Evolutionary conservation across 225 moss, liverwort and hornwort species (phyloP).

Genomic region (Polytrichum commune): DNA sequence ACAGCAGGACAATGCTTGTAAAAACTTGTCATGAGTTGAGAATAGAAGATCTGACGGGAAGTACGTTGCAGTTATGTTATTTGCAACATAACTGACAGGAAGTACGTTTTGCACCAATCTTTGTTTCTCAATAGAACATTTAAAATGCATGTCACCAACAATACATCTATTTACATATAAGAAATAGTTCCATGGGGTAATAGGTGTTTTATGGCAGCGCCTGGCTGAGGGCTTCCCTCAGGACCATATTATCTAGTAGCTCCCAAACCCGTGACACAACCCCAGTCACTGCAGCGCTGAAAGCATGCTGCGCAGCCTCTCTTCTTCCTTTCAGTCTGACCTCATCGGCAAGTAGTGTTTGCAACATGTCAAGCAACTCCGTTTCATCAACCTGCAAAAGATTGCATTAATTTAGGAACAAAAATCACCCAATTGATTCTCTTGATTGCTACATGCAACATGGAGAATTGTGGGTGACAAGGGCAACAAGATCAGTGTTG

Average conservation of each 20-base stretch:
- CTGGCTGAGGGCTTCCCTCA: constrained; percentile 21
- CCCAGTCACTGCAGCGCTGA: constrained; percentile 32
- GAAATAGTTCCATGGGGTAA: no score
- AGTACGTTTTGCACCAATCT: no score
- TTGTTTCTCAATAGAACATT: no score
- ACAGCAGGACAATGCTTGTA: no score
- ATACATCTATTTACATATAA: no score
- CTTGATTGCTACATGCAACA: no score
- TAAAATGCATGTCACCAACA: no score
- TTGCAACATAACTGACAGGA: no score
- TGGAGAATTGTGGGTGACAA: neutral
- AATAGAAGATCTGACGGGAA: no score
- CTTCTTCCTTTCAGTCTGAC: constrained; percentile 27
- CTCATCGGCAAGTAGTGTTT: constrained; percentile 32
- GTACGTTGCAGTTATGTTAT: no score
- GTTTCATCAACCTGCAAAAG: constrained; percentile 53
- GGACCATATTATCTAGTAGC: constrained; percentile 25
- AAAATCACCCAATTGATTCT: neutral
- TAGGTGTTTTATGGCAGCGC: neutral
- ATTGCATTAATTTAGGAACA: constrained; percentile 2
- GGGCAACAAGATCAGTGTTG: neutral
- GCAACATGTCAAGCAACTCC: constrained; percentile 27
- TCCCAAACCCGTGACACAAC: constrained; percentile 49
- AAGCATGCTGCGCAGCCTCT: constrained; percentile 30
- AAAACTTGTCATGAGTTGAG: no score